Evolutionary conservation across 352 stramenopile genomes (phyloP), one percentile per base, ranked within the genome.

Genomic region (Aphanomyces invadans): DNA sequence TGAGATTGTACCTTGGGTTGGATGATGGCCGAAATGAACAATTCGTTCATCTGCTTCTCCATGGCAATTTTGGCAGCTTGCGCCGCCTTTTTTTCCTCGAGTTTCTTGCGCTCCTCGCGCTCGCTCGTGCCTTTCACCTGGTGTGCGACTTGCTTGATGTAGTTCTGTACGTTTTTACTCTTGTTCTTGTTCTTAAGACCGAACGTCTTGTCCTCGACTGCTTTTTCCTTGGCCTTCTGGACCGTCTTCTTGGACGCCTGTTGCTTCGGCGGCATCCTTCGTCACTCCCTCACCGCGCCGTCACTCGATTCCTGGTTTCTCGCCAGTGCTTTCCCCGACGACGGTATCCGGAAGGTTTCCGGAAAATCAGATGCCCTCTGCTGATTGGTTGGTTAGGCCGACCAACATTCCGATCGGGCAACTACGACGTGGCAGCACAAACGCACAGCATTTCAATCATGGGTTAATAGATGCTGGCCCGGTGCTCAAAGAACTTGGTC

Each of bases 151-250:
- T 92, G 79, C 74, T 92, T 77, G 55, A 97, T 90, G 75, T 92
- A 96, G 73, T 95, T 87, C 73, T 98, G 92, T 55, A 98, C 93
- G 70, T 97, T 97, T 69, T 97, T 97, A 72, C 78, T 95, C 80
- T 99, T 99, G 76, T 99, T 99, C 76, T 99, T 99, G 83, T 99
- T 99, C 80, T 99, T 99, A 26, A 99, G 80, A 28, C 97, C 97
- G 71, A 99, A 99, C 17, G 97, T 99, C 79, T 98, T 98, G 80
- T 99, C 97, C 71, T 99, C 97, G 39, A 99, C 73, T 21, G 82
- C 69, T 79, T 97, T 97, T 19, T 95, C 87, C 70, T 95, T 90
- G 73, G 93, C 87, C 77, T 97, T 96, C 77, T 95, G 78, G 31
- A 88, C 76, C 21, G 74, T 74, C 76, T 97, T 97, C 73, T 93